phyloP scores from a whole-genome alignment of 371 early-diverging fungal species.

The Haplosporangium sp. region DNA sequence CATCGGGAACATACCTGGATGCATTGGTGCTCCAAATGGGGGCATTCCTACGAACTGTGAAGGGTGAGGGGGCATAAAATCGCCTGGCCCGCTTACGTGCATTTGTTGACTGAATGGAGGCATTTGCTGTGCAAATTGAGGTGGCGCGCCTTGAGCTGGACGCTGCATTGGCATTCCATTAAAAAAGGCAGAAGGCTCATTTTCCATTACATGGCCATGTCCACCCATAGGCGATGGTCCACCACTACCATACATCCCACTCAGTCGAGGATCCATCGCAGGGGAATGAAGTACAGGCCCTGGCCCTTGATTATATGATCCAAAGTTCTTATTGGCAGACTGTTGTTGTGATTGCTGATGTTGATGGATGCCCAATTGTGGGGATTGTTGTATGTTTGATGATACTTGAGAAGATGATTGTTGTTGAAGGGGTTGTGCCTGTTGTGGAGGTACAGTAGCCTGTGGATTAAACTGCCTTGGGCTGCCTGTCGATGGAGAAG shows the following conservation, averaged over 20 bases:
- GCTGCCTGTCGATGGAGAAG: slow-evolving; percentile 37
- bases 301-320: slow-evolving; percentile 35
- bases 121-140: slow-evolving; percentile 43
- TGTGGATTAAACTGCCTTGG: slow-evolving; percentile 42
- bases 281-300: slow-evolving; percentile 46
- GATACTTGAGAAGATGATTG: slow-evolving; percentile 10
- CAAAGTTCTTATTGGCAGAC: slow-evolving; percentile 37
- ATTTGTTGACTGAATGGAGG: slow-evolving; percentile 48
- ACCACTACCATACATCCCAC: slow-evolving; percentile 41
- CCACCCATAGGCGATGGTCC: slow-evolving; percentile 39
- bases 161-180: slow-evolving; percentile 50
- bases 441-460: slow-evolving; percentile 5
- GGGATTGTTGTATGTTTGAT: slow-evolving; percentile 12
- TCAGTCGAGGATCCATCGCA: slow-evolving; percentile 43
- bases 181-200: slow-evolving; percentile 34
- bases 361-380: slow-evolving; percentile 3
- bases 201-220: slow-evolving; percentile 32
- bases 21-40: slow-evolving; percentile 56
- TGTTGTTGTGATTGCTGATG: slow-evolving; percentile 32
- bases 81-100: slow-evolving; percentile 44
- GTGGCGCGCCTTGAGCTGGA: slow-evolving; percentile 35
- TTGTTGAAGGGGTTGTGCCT: background rate
- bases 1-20: slow-evolving; percentile 57
- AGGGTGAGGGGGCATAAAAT: slow-evolving; percentile 51
- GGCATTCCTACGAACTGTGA: slow-evolving; percentile 54